Base-by-base conservation (phyloP, 2,329 filamentous ascomycete genomes). In the Phialemonium atrogriseum region DNA sequence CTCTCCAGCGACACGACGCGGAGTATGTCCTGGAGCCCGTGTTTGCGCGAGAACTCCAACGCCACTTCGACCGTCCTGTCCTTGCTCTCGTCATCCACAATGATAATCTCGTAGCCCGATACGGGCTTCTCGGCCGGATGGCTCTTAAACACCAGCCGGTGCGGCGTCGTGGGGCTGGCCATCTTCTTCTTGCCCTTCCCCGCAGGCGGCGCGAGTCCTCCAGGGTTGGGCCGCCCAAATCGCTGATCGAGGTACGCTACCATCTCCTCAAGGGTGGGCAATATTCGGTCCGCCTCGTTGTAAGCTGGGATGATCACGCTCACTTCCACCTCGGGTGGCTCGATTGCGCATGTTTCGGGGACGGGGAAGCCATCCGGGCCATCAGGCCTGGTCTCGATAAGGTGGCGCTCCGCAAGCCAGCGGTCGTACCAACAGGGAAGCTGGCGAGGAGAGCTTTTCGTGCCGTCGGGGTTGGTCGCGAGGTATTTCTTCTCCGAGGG, bases 221-320 rank as follows among this genome's bases (percentile, higher is more conserved):
- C 36, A 27, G 38, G 40, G 10, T 50, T 44, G 42, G 52, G 46
- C 12, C 68, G 66, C 8, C 84, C 84, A 50, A 93, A 89, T 41
- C 80, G 72, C 30, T 68, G 62, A 54, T 94, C 83, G 8, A 98
- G 70, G 53, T 88, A 94, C 30, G 77, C 77, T 16, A 96, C 81
- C 2, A 91, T 87, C 58, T 98, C 91, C 50, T 93, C 80, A 10
- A 98, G 68, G 61, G 94, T 94, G 9, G 80, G 81, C 10, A 77
- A 69, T 27, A 98, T 70, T 18, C 91, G 78, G 36, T 83, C 70
- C 53, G 89, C 81, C 52, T 98, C 91, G 46, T 98, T 98, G 69
- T 87, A 98, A 8, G 91, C 91, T 0, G 91, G 91, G 25, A 98
- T 80, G 0, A 98, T 86, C 7, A 96, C 78, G 33, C 84, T 91